Base-by-base conservation (phyloP, 2,329 filamentous ascomycete genomes). In the Lasiodiplodia sp. region DNA sequence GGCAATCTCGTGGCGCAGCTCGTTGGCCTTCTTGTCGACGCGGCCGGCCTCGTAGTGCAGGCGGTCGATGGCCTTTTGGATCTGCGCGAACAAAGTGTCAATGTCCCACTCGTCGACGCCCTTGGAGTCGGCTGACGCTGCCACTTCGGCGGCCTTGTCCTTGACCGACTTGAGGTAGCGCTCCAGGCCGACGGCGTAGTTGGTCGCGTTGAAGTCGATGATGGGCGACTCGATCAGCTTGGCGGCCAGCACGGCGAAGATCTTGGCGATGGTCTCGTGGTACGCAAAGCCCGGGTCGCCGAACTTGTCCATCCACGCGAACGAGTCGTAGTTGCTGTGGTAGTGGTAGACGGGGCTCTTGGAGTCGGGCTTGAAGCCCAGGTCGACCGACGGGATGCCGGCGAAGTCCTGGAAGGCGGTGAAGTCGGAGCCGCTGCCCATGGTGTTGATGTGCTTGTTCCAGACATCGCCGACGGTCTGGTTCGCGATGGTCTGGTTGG, bases 251-350 rank as follows among this genome's bases (percentile, higher is more conserved):
- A 86, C 73, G 2, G 77, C 78, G 77, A 82, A 83, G 34, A 85
- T 71, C 72, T 83, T 80, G 2, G 83, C 80, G 25, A 85, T 82
- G 0, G 83, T 78, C 25, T 79, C 79, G 73, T 91, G 88, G 73
- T 90, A 89, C 8, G 84, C 76, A 79, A 86, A 90, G 12, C 78
- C 81, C 0, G 83, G 81, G 72, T 97, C 93, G 4, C 92, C 92
- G 72, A 88, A 93, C 3, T 83, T 90, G 16, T 90, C 85, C 92
- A 96, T 96, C 93, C 93, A 96, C 74, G 90, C 83, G 76, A 92
- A 94, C 40, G 87, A 92, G 76, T 96, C 93, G 76, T 94, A 96
- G 79, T 96, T 96, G 70, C 88, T 87, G 77, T 96, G 92, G 75
- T 96, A 96, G 71, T 92, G 90, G 75, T 91, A 92, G 7, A 92